Base-by-base conservation (phyloP, 2,329 filamentous ascomycete species). In the Ophioceras dolichostomum region DNA sequence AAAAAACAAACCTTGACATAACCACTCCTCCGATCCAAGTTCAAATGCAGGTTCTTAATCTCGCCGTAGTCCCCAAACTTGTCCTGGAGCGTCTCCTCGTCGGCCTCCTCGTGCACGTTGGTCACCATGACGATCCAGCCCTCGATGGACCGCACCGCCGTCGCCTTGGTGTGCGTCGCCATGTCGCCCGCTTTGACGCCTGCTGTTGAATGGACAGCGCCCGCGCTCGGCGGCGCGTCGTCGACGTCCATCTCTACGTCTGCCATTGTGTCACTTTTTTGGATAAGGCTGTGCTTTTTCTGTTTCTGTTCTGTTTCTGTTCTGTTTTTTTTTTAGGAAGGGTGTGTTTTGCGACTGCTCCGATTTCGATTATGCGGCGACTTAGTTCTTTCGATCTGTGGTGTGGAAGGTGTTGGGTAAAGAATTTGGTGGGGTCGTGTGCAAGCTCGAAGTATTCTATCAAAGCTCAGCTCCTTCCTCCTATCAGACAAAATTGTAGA, bases 121-220 rank as follows among this genome's bases (percentile, higher is more conserved):
- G 83, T 88, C 46, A 84, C 83, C 44, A 86, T 77, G 51, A 91
- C 68, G 58, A 91, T 91, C 85, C 85, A 91, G 48, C 85, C 84
- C 61, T 91, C 84, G 53, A 91, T 88, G 39, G 81, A 87, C 50
- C 84, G 83, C 41, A 91, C 84, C 18, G 84, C 84, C 1, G 79
- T 85, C 39, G 83, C 83, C 54, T 82, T 80, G 27, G 71, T 67
- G 49, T 75, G 72, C 6, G 83, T 88, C 51, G 76, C 76, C 68
- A 85, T 81, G 52, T 81, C 76, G 49, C 65, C 63, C 44, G 73
- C 65, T 50, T 73, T 71, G 48, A n/a, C n/a, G n/a, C n/a, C n/a
- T n/a, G 58, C 60, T 38, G 31, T 24, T 22, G 13, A 24, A 26
- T 32, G 36, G 27, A 43, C 39, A 4, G 45, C 36, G 26, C 36